phyloP scores from a whole-genome alignment of 2,329 filamentous ascomycete species.

The Aureobasidium mangrovei region DNA sequence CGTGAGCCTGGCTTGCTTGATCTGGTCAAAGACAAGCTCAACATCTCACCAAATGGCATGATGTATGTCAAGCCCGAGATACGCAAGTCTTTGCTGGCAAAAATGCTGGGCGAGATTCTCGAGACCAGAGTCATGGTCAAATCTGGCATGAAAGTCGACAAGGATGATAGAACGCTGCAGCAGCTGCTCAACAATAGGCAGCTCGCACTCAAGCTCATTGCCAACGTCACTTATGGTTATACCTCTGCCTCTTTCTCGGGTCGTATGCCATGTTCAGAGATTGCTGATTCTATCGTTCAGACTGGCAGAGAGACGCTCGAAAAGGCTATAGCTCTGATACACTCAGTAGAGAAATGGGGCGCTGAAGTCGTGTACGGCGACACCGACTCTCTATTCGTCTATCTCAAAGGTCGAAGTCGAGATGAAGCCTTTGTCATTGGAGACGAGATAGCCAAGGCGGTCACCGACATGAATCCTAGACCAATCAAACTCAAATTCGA shows the following conservation, averaged over 20 bases:
- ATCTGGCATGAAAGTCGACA: conserved; percentile 88
- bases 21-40: conserved; percentile 75
- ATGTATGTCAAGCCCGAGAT: conserved; percentile 85
- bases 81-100: conserved; percentile 82
- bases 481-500: conserved; percentile 97
- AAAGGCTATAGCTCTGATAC: conserved; percentile 84
- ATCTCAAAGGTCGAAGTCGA: conserved; percentile 76
- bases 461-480: conserved; percentile 82
- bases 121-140: conserved; percentile 98
- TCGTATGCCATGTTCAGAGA: conserved; percentile 94
- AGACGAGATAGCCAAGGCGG: conserved; percentile 76
- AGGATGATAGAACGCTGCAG: conserved; percentile 77
- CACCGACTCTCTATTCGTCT: conserved; percentile 88
- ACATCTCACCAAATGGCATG: conserved; percentile 91
- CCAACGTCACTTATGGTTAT: conserved; percentile 98
- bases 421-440: conserved; percentile 89
- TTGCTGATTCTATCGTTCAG: conserved; percentile 96
- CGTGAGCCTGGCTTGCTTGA: conserved; percentile 66
- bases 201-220: conserved; percentile 85
- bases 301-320: conserved; percentile 91
- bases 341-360: conserved; percentile 77
- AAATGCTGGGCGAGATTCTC: conserved; percentile 92
- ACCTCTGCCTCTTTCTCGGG: conserved; percentile 95
- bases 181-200: conserved; percentile 88
- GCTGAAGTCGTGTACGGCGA: conserved; percentile 98